Conservation (phyloP, 2,329 filamentous ascomycete species). For the Fusarium scirpi region DNA sequence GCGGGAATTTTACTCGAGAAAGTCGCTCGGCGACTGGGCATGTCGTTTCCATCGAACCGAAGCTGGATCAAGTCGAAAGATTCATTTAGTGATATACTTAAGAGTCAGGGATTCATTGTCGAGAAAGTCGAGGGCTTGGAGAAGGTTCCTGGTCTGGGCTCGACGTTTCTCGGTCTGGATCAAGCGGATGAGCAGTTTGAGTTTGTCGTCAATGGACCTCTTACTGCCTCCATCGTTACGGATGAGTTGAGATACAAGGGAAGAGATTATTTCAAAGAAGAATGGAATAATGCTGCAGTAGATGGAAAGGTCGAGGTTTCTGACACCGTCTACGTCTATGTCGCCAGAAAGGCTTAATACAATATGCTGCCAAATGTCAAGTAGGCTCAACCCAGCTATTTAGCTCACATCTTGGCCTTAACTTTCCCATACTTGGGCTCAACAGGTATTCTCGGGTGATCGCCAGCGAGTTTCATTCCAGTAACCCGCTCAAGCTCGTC, state of each 20-base stretch:
- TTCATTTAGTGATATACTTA: slow-evolving; percentile 47
- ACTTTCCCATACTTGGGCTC: slow-evolving; percentile 51
- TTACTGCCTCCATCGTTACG: slow-evolving; percentile 33
- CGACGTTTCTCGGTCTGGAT: slow-evolving; percentile 39
- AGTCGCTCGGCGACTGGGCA: slow-evolving; percentile 40
- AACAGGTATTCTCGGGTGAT: slow-evolving; percentile 63
- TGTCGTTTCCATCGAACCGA: slow-evolving; percentile 47
- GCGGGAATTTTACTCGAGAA: slow-evolving; percentile 46
- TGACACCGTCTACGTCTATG: slow-evolving; percentile 49
- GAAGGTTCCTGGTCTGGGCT: slow-evolving; percentile 42
- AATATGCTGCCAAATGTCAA: too few species aligned
- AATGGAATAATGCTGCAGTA: slow-evolving; percentile 49
- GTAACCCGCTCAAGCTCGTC: slow-evolving; percentile 81
- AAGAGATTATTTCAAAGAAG: slow-evolving; percentile 46
- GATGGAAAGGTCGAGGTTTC: slow-evolving; percentile 47
- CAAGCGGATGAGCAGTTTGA: slow-evolving; percentile 50
- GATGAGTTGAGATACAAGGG: slow-evolving; percentile 44
- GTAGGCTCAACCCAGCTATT: too few species aligned
- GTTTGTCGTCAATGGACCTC: slow-evolving; percentile 33
- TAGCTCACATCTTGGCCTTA: slow-evolving; percentile 57
- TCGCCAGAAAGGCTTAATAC: slow-evolving; percentile 41
- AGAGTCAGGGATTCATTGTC: slow-evolving; percentile 45
- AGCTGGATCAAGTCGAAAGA: slow-evolving; percentile 48
- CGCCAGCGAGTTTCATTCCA: slow-evolving; percentile 71
- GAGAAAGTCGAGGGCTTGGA: slow-evolving; percentile 47